These are phyloP conservation scores for Coemansia sp. DNA, from an alignment of 192 early-diverging fungal species.

Conservation along the genomic window DNA sequence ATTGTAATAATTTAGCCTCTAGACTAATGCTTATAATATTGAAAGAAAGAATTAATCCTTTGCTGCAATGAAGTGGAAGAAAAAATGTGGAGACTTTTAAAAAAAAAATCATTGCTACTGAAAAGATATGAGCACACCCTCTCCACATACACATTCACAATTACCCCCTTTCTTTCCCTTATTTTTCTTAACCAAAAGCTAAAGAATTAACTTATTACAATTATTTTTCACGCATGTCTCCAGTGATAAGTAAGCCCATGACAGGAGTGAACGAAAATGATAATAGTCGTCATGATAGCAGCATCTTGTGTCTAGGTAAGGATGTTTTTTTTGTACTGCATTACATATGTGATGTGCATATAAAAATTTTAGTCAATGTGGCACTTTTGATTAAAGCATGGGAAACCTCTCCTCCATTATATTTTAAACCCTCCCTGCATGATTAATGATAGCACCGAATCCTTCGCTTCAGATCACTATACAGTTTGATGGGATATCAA, in stretches of 20 bases:
- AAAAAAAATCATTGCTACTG: neutral
- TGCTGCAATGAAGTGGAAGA: no score
- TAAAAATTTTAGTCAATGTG: neutral
- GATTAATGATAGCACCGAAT: constrained; percentile 24
- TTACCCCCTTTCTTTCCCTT: neutral
- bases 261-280: neutral
- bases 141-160: neutral
- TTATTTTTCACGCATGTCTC: neutral
- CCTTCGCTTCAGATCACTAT: constrained; percentile 36
- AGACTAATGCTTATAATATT: neutral
- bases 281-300: neutral
- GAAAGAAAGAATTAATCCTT: no score
- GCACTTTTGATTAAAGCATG: neutral
- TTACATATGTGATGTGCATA: neutral
- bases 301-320: neutral
- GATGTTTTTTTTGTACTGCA: neutral
- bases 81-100: no score
- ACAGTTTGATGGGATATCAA: constrained; percentile 14
- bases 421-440: neutral
- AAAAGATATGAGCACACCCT: neutral
- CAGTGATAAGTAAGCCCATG: neutral
- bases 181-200: neutral
- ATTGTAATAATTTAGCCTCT: neutral
- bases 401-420: no score
- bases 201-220: neutral